Evolutionary conservation across 768 basidiomycete genomes (phyloP).

Genomic region (Panellus pusillus): DNA sequence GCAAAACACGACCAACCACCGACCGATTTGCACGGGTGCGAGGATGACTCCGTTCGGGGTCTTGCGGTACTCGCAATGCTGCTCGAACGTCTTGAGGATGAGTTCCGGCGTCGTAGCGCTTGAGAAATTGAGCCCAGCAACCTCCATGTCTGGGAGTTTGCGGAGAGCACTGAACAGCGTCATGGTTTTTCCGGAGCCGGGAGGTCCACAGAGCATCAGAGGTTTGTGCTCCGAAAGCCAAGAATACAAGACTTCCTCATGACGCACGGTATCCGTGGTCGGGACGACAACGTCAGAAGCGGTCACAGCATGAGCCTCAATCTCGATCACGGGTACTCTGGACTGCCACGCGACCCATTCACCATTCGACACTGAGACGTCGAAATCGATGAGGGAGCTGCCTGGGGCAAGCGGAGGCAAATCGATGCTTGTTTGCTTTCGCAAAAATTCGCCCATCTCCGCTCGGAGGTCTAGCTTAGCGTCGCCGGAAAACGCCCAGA

Average conservation of each 20-base stretch:
- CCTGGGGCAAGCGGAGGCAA: slow-evolving; percentile 75
- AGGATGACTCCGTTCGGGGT: slow-evolving; percentile 98
- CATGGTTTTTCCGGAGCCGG: slow-evolving; percentile 99
- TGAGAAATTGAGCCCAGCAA: slow-evolving; percentile 98
- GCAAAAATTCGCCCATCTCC: slow-evolving; percentile 85
- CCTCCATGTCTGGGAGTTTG: slow-evolving; percentile 98
- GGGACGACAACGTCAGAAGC: slow-evolving; percentile 97
- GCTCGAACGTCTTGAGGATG: slow-evolving; percentile 98
- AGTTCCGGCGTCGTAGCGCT: slow-evolving; percentile 98
- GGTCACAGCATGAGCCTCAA: slow-evolving; percentile 94
- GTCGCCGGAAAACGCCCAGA: slow-evolving; percentile 99
- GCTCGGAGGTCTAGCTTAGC: slow-evolving; percentile 88
- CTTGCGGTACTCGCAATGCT: slow-evolving; percentile 98
- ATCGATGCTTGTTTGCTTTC: slow-evolving; percentile 85
- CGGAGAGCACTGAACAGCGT: slow-evolving; percentile 96
- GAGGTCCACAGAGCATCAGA: slow-evolving; percentile 96
- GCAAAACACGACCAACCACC: slow-evolving; percentile 99
- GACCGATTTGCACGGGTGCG: slow-evolving; percentile 90
- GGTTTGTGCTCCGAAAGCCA: slow-evolving; percentile 99
- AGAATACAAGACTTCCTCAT: slow-evolving; percentile 97
- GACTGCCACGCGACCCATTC: slow-evolving; percentile 94
- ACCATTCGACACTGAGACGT: slow-evolving; percentile 82
- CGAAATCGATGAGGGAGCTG: slow-evolving; percentile 90
- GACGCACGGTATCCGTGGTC: slow-evolving; percentile 96
- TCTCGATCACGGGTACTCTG: slow-evolving; percentile 91